These are phyloP conservation scores for Calonectria hongkongensis DNA, from an alignment of 2,329 filamentous ascomycete genomes.

Conservation along the genomic window DNA sequence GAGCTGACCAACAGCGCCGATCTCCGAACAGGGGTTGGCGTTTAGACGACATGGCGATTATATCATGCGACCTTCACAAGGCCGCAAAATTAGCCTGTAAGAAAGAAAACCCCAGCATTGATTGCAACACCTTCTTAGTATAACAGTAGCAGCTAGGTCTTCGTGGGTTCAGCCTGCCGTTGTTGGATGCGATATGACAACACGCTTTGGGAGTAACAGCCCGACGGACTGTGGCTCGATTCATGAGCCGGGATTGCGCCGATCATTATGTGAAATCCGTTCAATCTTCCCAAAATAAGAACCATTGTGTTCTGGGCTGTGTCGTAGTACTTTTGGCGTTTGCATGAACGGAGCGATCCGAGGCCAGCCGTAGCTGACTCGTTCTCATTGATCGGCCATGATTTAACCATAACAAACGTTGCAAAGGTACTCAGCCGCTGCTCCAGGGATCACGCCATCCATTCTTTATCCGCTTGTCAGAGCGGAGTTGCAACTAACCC, in stretches of 20 bases:
- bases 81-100: background rate
- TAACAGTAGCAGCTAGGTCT: background rate
- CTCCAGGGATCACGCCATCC: background rate
- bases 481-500: background rate
- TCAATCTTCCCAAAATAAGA: background rate
- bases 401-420: conserved; percentile 10
- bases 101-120: too few species aligned
- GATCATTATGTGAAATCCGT: background rate
- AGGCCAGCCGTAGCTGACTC: background rate
- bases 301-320: too few species aligned
- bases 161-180: background rate
- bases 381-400: background rate
- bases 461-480: background rate
- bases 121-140: too few species aligned
- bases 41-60: background rate
- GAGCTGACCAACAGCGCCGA: background rate
- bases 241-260: too few species aligned
- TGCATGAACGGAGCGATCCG: background rate
- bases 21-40: background rate
- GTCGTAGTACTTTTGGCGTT: too few species aligned
- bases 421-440: conserved; percentile 10
- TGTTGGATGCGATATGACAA: background rate
- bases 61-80: background rate
- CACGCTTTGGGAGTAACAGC: too few species aligned
- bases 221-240: too few species aligned